Percentiles rank a stretch among this genome's conserved stretches.
phyloP scores from a whole-genome alignment of 106 monocot species.

The Narthecium ossifragum region DNA sequence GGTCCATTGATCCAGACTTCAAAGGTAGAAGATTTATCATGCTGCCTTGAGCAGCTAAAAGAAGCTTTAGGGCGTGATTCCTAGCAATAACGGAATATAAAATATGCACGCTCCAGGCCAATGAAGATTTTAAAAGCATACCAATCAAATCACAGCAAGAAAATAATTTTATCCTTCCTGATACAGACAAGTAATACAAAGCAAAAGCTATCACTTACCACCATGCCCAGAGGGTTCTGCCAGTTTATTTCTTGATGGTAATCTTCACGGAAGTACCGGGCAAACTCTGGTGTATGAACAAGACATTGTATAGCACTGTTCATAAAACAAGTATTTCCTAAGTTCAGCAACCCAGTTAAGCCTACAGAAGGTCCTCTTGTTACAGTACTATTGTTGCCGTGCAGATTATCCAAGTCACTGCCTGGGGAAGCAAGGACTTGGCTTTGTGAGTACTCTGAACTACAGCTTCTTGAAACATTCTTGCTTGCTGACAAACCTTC shows the following conservation, averaged over 20 bases:
- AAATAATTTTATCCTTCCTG: too few species aligned
- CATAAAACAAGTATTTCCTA: constrained; percentile 99
- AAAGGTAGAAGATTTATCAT: too few species aligned
- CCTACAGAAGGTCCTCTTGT: constrained; percentile 73
- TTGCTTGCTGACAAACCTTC: constrained; percentile 62
- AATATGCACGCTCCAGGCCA: too few species aligned
- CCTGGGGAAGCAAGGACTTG: constrained; percentile 47
- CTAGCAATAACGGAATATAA: too few species aligned
- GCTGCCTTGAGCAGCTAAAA: too few species aligned
- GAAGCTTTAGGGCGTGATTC: too few species aligned
- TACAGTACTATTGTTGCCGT: constrained; percentile 30
- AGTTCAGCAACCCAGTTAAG: constrained; percentile 82
- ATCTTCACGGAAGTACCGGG: constrained; percentile 90
- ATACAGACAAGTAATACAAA: too few species aligned
- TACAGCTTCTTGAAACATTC: constrained; percentile 60
- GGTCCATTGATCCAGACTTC: too few species aligned
- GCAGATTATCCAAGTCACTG: constrained; percentile 60
- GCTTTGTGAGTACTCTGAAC: constrained; percentile 57
- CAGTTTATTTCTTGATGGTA: constrained; percentile 95
- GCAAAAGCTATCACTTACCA: constrained; percentile 98
- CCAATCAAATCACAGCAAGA: too few species aligned
- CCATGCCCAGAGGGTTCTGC: constrained; percentile 96
- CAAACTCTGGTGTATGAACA: constrained; percentile 97
- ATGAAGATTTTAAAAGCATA: too few species aligned
- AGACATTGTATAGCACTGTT: constrained; percentile 98